These are phyloP conservation scores for Talaromyces sp. DNA, from an alignment of 2,329 filamentous ascomycete genomes.

Conservation along the genomic window DNA sequence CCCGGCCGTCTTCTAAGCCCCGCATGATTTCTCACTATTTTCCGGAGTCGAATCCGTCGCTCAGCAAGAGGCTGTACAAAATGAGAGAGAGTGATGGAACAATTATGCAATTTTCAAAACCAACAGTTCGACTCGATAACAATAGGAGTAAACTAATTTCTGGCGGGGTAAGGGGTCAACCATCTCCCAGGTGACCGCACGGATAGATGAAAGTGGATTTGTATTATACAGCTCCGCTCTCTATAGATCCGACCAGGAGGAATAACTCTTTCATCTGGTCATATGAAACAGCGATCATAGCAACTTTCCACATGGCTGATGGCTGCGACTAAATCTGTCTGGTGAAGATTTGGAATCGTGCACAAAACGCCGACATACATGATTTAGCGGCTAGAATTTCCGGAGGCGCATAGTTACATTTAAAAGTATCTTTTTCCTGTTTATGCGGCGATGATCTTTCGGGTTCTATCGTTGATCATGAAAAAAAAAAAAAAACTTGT, in stretches of 20 bases:
- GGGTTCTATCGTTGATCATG: background rate
- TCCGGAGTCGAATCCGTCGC: background rate
- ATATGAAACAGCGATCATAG: background rate
- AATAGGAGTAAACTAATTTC: background rate
- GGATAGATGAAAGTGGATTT: background rate
- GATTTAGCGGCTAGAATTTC: background rate
- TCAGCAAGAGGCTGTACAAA: background rate
- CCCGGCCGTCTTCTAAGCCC: constrained; percentile 31
- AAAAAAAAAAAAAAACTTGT: no score
- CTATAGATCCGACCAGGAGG: background rate
- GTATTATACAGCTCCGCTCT: no score
- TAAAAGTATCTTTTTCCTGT: background rate
- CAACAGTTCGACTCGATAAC: background rate
- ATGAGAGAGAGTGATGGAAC: background rate
- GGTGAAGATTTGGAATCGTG: background rate
- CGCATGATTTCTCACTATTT: constrained; percentile 25
- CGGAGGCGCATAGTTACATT: background rate
- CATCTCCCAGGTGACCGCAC: constrained; percentile 10
- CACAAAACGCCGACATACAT: background rate
- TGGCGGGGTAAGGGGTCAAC: background rate
- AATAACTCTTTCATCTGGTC: background rate
- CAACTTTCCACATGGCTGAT: background rate
- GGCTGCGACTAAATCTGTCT: background rate
- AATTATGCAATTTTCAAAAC: background rate
- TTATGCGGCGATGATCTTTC: background rate